These are phyloP conservation scores for Colletotrichum limetticola DNA, from an alignment of 2,329 filamentous ascomycete genomes.

Conservation along the genomic window DNA sequence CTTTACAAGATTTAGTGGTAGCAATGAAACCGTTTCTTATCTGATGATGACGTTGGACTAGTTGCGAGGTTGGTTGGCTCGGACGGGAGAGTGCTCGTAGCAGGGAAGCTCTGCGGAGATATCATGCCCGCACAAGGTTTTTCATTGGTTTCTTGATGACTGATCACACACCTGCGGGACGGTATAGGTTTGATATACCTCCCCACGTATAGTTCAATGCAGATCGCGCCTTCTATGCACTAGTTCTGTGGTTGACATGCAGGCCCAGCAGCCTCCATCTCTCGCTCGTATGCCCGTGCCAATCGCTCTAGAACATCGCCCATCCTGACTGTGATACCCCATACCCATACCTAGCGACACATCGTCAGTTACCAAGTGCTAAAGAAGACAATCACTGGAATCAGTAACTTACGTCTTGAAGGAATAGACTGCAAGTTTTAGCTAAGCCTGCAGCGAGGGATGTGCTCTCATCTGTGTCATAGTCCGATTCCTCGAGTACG, in stretches of 20 bases:
- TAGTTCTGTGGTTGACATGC: not conserved
- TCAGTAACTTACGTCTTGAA: not conserved
- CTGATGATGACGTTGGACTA: not conserved
- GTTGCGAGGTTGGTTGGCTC: not conserved
- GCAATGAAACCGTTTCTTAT: not conserved
- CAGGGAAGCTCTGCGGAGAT: not conserved
- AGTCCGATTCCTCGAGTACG: not conserved
- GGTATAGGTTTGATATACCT: not conserved
- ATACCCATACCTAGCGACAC: not conserved
- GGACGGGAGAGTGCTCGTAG: not conserved
- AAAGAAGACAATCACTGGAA: not conserved
- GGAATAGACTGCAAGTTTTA: not conserved
- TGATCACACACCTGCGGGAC: not conserved
- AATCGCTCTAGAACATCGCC: not conserved
- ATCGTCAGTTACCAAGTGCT: not conserved
- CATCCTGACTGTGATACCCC: constrained; percentile 10
- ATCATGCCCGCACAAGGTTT: not conserved
- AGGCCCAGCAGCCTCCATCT: not conserved
- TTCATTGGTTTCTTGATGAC: not conserved
- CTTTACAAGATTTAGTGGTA: not conserved
- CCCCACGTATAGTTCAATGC: not conserved
- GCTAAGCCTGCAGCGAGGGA: not conserved
- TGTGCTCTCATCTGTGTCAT: not conserved
- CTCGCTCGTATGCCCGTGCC: constrained; percentile 6
- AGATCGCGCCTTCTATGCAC: not conserved